Conservation (phyloP, 495 filamentous ascomycete genomes). For the Opeltia flavorubescens region DNA sequence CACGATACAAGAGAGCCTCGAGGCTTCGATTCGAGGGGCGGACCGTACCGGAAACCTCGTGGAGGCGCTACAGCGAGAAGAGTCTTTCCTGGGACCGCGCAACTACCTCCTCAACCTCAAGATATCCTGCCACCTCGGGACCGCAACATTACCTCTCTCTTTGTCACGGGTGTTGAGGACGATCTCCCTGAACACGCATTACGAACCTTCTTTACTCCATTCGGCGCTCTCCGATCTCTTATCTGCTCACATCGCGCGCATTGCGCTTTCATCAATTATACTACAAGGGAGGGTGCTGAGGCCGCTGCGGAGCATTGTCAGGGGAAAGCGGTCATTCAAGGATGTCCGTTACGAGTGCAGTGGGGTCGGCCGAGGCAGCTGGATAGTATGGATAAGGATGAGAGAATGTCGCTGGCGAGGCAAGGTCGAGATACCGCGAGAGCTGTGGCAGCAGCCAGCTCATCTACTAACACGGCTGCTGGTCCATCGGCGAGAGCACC, state of each 20-base stretch:
- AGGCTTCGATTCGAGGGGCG: conserved; percentile 35
- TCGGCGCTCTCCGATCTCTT: conserved; percentile 74
- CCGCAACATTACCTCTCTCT: conserved; percentile 73
- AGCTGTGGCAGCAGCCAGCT: conserved; percentile 22
- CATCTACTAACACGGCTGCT: conserved; percentile 9
- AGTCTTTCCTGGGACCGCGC: conserved; percentile 53
- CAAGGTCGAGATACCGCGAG: conserved; percentile 53
- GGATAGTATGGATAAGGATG: conserved; percentile 75
- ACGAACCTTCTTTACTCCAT: conserved; percentile 76
- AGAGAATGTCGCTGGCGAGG: conserved; percentile 58
- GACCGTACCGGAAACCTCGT: conserved; percentile 26
- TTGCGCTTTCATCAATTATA: conserved; percentile 90
- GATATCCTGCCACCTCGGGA: conserved; percentile 79
- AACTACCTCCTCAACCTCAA: conserved; percentile 61
- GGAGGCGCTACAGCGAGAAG: conserved; percentile 43
- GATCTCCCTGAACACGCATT: conserved; percentile 86
- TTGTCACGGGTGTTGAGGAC: conserved; percentile 90
- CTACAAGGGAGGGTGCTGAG: conserved; percentile 69
- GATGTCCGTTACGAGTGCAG: conserved; percentile 74
- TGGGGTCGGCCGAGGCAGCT: conserved; percentile 88
- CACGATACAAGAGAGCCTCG: conserved; percentile 32
- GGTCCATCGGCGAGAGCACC: conserved; percentile 12
- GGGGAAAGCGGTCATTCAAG: conserved; percentile 68
- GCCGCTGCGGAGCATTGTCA: conserved; percentile 70
- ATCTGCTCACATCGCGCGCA: conserved; percentile 95